These are phyloP conservation scores for Mortierella sp. DNA, from an alignment of 371 early-diverging fungal species.

Conservation along the genomic window DNA sequence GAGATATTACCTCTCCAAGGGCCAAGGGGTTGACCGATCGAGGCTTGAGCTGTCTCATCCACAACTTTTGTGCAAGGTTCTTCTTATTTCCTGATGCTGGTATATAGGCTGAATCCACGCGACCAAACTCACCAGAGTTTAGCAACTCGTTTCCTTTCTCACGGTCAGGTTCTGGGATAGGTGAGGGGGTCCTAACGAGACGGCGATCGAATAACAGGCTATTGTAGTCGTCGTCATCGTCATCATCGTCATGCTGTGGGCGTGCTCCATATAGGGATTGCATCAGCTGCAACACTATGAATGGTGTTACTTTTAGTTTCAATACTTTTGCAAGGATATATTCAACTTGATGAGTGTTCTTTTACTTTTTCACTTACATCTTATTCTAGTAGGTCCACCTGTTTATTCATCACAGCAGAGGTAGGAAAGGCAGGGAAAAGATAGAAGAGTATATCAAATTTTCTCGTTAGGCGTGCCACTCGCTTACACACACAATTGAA, in stretches of 20 bases:
- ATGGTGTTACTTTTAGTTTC: background rate
- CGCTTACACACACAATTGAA: background rate
- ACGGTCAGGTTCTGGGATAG: slow-evolving; percentile 38
- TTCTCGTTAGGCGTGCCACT: background rate
- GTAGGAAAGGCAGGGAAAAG: no score
- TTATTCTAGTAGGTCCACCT: background rate
- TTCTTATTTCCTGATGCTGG: slow-evolving; percentile 14
- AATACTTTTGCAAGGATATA: background rate
- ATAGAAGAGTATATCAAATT: background rate
- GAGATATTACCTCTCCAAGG: slow-evolving; percentile 45
- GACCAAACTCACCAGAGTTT: slow-evolving; percentile 53
- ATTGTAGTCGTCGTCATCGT: background rate
- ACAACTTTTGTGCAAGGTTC: slow-evolving; percentile 20
- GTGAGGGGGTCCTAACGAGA: slow-evolving; percentile 21
- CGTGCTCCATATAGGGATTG: background rate
- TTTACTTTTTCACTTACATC: background rate
- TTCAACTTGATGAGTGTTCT: no score
- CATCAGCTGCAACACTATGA: background rate
- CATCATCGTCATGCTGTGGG: background rate
- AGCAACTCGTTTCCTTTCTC: slow-evolving; percentile 40
- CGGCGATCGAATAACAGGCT: slow-evolving; percentile 7
- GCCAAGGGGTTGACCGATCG: slow-evolving; percentile 23
- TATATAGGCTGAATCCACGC: slow-evolving; percentile 36
- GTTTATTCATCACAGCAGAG: no score
- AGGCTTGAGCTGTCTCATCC: slow-evolving; percentile 43